A percentile compares a stretch with the other conserved stretches of the same genome.
phyloP scores from a whole-genome alignment of 164 flowering plant species.

The Platanus orientalis region DNA sequence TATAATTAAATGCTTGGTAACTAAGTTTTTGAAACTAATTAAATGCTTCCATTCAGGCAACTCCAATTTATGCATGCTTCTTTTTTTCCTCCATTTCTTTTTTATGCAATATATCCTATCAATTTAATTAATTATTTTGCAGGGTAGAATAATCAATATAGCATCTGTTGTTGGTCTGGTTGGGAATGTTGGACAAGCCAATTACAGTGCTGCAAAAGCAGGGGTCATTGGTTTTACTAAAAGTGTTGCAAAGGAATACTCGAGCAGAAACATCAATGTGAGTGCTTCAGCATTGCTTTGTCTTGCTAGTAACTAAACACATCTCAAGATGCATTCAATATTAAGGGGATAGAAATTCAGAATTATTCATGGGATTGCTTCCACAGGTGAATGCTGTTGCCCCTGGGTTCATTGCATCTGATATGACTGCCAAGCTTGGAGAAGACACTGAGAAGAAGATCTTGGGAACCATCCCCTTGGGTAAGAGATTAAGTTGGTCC shows the following conservation, averaged over 20 bases:
- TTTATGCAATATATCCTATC: neutral
- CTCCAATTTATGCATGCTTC: neutral
- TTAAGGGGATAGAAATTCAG: neutral
- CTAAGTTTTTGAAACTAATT: too few relatives aligned
- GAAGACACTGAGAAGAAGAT: conserved; percentile 81
- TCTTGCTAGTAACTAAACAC: neutral
- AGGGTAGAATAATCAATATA: conserved; percentile 93
- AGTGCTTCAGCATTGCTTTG: conserved; percentile 18
- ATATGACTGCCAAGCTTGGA: conserved; percentile 91
- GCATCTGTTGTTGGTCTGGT: conserved; percentile 93
- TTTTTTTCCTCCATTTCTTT: too few relatives aligned
- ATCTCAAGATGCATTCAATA: neutral
- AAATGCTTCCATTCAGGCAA: too few relatives aligned
- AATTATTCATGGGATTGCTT: neutral
- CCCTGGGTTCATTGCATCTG: conserved; percentile 97
- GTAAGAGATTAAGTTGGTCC: conserved; percentile 34
- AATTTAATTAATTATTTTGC: conserved; percentile 15
- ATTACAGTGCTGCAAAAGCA: conserved; percentile 98
- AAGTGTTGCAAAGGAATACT: conserved; percentile 83
- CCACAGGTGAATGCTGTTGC: conserved; percentile 89
- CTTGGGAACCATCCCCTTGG: conserved; percentile 73
- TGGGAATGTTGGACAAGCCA: conserved; percentile 93
- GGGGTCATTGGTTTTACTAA: conserved; percentile 98
- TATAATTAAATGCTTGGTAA: too few relatives aligned
- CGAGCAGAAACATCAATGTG: conserved; percentile 85